phyloP scores from a whole-genome alignment of 1,284 basidiomycete genomes.

The Sanghuangporus baumii region DNA sequence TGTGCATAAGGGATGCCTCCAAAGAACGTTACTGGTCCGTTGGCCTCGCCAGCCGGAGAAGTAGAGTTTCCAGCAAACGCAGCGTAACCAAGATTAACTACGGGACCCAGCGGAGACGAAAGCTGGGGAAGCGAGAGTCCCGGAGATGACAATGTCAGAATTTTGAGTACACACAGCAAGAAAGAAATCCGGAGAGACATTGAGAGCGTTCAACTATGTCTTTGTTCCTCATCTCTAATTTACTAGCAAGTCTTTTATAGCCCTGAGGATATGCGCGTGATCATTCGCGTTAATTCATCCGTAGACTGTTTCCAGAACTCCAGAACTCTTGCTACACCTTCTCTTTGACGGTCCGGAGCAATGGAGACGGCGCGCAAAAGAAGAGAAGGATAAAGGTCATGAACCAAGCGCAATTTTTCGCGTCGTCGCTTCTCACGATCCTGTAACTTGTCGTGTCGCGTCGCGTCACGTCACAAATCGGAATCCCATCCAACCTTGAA shows the following conservation, averaged over 20 bases:
- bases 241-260: neutral
- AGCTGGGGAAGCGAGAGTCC: neutral
- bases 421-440: neutral
- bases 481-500: neutral
- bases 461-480: neutral
- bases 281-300: neutral
- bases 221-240: neutral
- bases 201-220: neutral
- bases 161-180: neutral
- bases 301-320: neutral
- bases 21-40: conserved; percentile 37
- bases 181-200: neutral
- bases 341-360: neutral
- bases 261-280: neutral
- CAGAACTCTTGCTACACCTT: neutral
- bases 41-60: conserved; percentile 31
- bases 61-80: conserved; percentile 39
- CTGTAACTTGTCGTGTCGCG: neutral
- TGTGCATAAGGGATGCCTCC: conserved; percentile 51
- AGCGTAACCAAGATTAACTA: conserved; percentile 47
- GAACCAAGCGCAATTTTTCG: neutral
- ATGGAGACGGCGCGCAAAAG: neutral
- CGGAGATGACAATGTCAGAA: neutral
- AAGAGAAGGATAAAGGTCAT: neutral
- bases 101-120: conserved; percentile 25